Percentiles rank a stretch among this genome's conserved stretches.
Conservation (phyloP, 768 basidiomycete species). For the Mycena vitilis region DNA sequence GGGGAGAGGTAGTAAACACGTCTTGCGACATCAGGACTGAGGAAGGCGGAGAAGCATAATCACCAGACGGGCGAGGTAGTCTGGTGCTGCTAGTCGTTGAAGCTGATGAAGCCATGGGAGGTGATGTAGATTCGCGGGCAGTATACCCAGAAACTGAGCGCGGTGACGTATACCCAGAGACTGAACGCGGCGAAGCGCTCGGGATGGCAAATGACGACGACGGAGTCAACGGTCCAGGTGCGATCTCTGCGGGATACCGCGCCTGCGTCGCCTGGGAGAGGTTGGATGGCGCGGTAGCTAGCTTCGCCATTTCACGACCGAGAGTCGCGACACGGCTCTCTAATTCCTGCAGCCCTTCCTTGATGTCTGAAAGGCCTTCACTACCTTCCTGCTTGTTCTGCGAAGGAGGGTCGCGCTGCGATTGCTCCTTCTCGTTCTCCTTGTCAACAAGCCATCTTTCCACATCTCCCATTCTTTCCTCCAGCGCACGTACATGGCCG, state of each 20-base stretch:
- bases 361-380: slow-evolving; percentile 58
- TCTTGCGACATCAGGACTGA: slow-evolving; percentile 47
- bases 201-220: slow-evolving; percentile 44
- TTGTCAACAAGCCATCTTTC: slow-evolving; percentile 90
- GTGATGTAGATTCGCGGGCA: slow-evolving; percentile 74
- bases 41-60: slow-evolving; percentile 78
- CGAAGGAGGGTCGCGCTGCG: slow-evolving; percentile 35
- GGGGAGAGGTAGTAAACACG: slow-evolving; percentile 57
- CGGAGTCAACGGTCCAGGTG: slow-evolving; percentile 34
- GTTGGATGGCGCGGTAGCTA: slow-evolving; percentile 63
- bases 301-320: slow-evolving; percentile 83
- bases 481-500: slow-evolving; percentile 88
- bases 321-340: slow-evolving; percentile 80
- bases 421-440: slow-evolving; percentile 72
- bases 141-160: slow-evolving; percentile 49
- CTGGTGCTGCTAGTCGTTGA: slow-evolving; percentile 63
- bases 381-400: slow-evolving; percentile 26
- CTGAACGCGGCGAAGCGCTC: slow-evolving; percentile 45
- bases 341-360: slow-evolving; percentile 78
- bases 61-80: slow-evolving; percentile 86
- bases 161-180: slow-evolving; percentile 49
- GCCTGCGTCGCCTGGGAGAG: slow-evolving; percentile 42
- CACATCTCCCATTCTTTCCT: slow-evolving; percentile 93
- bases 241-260: slow-evolving; percentile 31
- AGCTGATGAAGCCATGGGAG: slow-evolving; percentile 63